phyloP scores from a whole-genome alignment of 306 rosid species.

The Inga laurina region DNA sequence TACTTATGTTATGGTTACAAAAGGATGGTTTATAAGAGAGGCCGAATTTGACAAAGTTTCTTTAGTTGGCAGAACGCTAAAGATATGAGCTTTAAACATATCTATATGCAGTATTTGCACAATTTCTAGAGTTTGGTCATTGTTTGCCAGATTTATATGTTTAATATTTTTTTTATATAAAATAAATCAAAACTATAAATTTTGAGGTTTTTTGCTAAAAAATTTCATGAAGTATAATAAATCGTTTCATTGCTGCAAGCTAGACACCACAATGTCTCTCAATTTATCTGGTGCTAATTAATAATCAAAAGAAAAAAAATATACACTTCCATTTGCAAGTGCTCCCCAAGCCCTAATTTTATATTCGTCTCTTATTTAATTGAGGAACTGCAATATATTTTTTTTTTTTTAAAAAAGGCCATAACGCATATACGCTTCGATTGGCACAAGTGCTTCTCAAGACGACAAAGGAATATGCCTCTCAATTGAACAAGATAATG shows the following conservation, averaged over 20 bases:
- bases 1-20: not conserved
- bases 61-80: not conserved
- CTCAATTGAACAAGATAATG: not conserved
- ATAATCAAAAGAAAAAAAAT: too few relatives aligned
- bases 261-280: not conserved
- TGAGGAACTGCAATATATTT: not conserved
- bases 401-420: not conserved
- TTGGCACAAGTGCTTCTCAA: not conserved
- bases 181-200: too few relatives aligned
- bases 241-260: too few relatives aligned
- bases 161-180: too few relatives aligned
- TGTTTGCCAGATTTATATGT: not conserved
- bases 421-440: not conserved
- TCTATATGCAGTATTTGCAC: not conserved
- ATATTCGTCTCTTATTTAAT: not conserved
- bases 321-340: not conserved
- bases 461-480: not conserved
- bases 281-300: too few relatives aligned
- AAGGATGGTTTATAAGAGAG: not conserved
- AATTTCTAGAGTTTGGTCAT: not conserved
- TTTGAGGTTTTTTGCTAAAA: too few relatives aligned
- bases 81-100: conserved; percentile 5
- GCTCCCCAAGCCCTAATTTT: not conserved
- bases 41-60: not conserved
- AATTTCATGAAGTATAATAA: too few relatives aligned